phyloP scores from a whole-genome alignment of 192 early-diverging fungal species.

The Entomortierella beljakovae region DNA sequence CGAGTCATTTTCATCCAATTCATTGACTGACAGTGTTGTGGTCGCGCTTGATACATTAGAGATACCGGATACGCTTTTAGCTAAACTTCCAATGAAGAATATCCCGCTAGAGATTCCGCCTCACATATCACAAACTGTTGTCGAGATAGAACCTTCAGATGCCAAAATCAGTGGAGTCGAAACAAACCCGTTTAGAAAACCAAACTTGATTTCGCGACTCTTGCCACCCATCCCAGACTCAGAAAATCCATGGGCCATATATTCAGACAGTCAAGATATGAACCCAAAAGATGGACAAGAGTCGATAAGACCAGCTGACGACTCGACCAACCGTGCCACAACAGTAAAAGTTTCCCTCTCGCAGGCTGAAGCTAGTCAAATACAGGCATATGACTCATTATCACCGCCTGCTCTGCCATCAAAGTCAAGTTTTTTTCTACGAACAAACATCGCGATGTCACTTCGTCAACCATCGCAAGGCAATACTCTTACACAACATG shows the following conservation, averaged over 20 bases:
- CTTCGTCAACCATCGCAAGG: neutral
- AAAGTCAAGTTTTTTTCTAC: slow-evolving; percentile 26
- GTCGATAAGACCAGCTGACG: neutral
- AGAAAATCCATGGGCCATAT: slow-evolving; percentile 33
- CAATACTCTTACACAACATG: neutral
- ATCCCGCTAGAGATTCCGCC: neutral
- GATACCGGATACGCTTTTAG: slow-evolving; percentile 20
- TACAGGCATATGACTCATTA: neutral
- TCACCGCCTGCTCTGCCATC: slow-evolving; percentile 27
- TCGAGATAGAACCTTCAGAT: neutral
- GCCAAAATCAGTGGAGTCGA: neutral
- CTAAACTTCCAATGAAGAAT: neutral
- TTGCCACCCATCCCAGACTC: slow-evolving; percentile 32
- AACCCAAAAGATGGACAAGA: neutral
- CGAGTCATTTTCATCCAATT: slow-evolving; percentile 15
- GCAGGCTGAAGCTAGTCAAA: neutral
- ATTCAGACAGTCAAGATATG: neutral
- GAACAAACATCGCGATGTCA: slow-evolving; percentile 15
- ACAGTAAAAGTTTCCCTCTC: neutral
- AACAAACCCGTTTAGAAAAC: slow-evolving; percentile 1
- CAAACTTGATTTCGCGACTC: slow-evolving; percentile 23
- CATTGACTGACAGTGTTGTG: slow-evolving; percentile 28
- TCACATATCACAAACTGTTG: too few species aligned
- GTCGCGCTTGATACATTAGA: slow-evolving; percentile 42
- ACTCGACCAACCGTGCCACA: neutral